Evolutionary conservation across 2,329 filamentous ascomycete genomes (phyloP), one percentile per base, ranked within the genome.

Genomic region (Fusarium sp.): DNA sequence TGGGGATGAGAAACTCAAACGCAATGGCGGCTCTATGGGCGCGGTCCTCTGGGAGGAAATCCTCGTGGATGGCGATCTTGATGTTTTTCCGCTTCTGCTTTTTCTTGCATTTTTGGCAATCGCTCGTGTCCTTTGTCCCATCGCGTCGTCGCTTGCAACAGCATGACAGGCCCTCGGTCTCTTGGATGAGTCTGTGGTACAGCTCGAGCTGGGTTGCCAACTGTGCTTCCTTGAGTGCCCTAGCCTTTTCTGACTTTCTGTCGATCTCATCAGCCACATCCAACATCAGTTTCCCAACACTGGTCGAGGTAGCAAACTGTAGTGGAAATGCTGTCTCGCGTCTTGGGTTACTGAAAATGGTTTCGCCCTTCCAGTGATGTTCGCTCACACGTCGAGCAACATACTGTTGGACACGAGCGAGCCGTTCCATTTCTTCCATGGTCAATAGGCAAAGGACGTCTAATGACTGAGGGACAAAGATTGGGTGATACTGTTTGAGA

Each of bases 391-490:
- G 29, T 9, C 8, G 1, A 9, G 22, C 29, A 22, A 78, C 35
- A 24, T 79, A 70, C 50, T 39, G 24, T 33, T 81, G 75, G 2
- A 80, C 71, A 6, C 20, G 3, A 0, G 84, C 82, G 0, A 93
- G 82, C 0, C 88, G 85, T 0, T 76, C 31, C 85, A 93, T 87
- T 11, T 91, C 87, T 2, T 75, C 48, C 1, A 81, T 71, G 0
- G 78, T 80, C 0, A 86, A 80, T 0, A 93, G 73, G 5, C 90
- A 88, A 0, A 94, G 81, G 4, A 86, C 82, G 74, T 93, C 86
- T 1, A 94, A 80, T 0, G 88, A 76, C 4, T 86, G 82, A 0
- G 87, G 80, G 0, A 79, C 71, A 56, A 94, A 88, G 0, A 83
- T 81, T 0, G 91, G 88, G 14, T 87, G 83, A 62, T 87, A 91